Conservation (phyloP, 177 flowering plant genomes). For the Tripterygium wilfordii region DNA sequence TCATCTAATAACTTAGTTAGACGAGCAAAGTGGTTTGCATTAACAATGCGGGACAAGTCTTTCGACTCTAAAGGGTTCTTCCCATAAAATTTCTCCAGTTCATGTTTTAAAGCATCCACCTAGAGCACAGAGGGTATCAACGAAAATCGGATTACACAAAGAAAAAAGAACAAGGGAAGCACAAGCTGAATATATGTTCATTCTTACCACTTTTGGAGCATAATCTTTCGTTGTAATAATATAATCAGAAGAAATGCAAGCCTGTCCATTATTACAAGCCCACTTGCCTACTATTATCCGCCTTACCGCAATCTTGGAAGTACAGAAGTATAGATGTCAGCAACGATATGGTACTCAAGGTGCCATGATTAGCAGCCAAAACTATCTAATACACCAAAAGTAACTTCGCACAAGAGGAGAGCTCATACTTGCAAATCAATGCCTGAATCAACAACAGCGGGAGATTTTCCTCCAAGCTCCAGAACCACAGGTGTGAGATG, state of each 20-base stretch:
- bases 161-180: background rate
- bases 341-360: background rate
- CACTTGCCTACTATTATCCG: conserved; percentile 63
- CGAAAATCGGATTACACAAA: background rate
- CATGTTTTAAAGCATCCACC: conserved; percentile 55
- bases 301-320: conserved; percentile 60
- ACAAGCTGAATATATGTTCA: background rate
- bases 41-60: conserved; percentile 75
- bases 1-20: conserved; percentile 67
- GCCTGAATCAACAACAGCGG: conserved; percentile 76
- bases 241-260: conserved; percentile 62
- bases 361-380: background rate
- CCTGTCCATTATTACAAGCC: conserved; percentile 68
- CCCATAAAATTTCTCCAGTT: conserved; percentile 67
- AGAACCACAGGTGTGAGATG: conserved; percentile 89
- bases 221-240: conserved; percentile 48
- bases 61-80: conserved; percentile 61
- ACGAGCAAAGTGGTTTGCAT: conserved; percentile 66
- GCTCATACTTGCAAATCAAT: conserved; percentile 48
- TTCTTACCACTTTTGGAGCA: conserved; percentile 50
- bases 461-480: conserved; percentile 98
- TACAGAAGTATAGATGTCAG: conserved; percentile 6
- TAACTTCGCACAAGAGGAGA: background rate
- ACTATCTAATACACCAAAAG: no score
- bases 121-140: conserved; percentile 17